Percentiles rank a stretch among this genome's conserved stretches.
Conservation (phyloP, 2,329 filamentous ascomycete species). For the Paramyrothecium sp. region DNA sequence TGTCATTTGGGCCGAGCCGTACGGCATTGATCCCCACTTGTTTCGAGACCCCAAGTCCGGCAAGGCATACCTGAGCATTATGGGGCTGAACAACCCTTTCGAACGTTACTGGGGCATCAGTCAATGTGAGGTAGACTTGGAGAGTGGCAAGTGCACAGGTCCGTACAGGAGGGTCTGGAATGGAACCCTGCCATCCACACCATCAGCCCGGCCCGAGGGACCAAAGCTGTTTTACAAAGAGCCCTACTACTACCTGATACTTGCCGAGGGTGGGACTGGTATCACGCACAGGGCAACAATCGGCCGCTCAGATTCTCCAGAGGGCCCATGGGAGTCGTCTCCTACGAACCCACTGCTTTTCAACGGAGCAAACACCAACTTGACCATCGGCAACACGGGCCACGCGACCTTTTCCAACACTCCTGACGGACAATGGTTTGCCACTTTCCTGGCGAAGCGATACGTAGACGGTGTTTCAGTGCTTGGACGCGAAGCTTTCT, state of each 20-base stretch:
- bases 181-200: slow-evolving; percentile 13
- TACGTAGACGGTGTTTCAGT: slow-evolving; percentile 11
- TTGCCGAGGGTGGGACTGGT: slow-evolving; percentile 10
- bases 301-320: slow-evolving; percentile 7
- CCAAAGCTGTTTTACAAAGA: slow-evolving; percentile 11
- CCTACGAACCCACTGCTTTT: slow-evolving; percentile 34
- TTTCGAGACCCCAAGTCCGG: slow-evolving; percentile 12
- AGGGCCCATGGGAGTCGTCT: slow-evolving; percentile 12
- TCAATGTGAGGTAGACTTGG: slow-evolving; percentile 18
- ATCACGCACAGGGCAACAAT: slow-evolving; percentile 9
- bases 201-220: slow-evolving; percentile 13
- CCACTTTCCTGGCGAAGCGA: slow-evolving; percentile 16
- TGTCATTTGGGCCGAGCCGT: slow-evolving; percentile 8
- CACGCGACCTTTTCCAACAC: slow-evolving; percentile 18
- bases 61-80: slow-evolving; percentile 15
- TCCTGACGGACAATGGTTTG: slow-evolving; percentile 17
- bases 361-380: slow-evolving; percentile 14
- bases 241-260: slow-evolving; percentile 7
- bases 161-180: slow-evolving; percentile 18
- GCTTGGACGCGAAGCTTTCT: slow-evolving; percentile 18
- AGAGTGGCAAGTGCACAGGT: slow-evolving; percentile 14
- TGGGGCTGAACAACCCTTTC: slow-evolving; percentile 18
- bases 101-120: slow-evolving; percentile 19
- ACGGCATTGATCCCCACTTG: slow-evolving; percentile 8
- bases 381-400: slow-evolving; percentile 16